A percentile compares a stretch with the other conserved stretches of the same genome.
phyloP scores from a whole-genome alignment of 345 rosid genomes.

The Luvunga scandens region DNA sequence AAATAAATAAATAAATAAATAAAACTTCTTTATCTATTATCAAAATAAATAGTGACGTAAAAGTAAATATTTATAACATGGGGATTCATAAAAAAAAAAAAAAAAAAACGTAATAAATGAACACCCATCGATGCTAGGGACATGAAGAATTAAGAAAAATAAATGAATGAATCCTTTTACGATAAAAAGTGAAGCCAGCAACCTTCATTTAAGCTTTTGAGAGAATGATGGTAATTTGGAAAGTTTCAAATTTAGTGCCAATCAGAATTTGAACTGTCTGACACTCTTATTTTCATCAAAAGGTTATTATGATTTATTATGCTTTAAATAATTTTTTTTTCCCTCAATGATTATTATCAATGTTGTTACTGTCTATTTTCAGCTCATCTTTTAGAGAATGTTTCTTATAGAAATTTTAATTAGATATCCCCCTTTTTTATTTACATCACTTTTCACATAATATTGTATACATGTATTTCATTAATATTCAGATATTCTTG shows the following conservation, averaged over 20 bases:
- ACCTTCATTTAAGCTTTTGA: background rate
- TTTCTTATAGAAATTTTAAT: background rate
- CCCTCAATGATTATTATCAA: background rate
- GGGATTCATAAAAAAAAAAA: background rate
- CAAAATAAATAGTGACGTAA: background rate
- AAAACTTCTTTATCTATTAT: too few species aligned
- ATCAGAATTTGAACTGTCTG: background rate
- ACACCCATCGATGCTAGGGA: background rate
- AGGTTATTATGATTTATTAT: background rate
- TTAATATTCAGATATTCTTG: too few species aligned
- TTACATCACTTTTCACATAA: background rate
- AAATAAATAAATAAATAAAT: too few species aligned
- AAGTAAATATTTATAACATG: background rate
- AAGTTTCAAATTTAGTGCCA: conserved; percentile 14
- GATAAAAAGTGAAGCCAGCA: conserved; percentile 11
- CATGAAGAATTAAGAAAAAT: background rate
- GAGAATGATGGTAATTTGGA: conserved; percentile 10
- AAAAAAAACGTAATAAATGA: background rate
- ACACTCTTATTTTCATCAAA: background rate
- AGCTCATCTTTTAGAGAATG: background rate
- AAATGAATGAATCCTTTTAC: background rate
- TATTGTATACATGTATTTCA: background rate
- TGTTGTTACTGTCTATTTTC: background rate
- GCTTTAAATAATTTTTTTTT: background rate
- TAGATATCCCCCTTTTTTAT: background rate